Evolutionary conservation across 1,284 basidiomycete species (phyloP).

Genomic region (Clitocybe nebularis): DNA sequence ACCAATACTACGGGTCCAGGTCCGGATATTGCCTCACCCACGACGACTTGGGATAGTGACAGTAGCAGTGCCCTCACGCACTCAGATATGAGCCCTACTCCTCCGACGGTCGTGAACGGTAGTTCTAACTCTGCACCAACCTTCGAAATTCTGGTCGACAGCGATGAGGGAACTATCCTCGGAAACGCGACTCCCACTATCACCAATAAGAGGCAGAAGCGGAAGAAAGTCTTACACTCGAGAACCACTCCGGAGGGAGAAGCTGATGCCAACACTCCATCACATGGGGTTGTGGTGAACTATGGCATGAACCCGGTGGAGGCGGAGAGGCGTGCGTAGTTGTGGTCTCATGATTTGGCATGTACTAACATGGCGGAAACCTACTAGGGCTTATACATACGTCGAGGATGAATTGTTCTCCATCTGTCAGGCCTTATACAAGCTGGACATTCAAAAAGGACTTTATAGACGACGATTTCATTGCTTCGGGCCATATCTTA

Average conservation of each 20-base stretch:
- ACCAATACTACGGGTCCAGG: no score
- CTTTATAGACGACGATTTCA: conserved; percentile 90
- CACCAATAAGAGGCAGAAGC: no score
- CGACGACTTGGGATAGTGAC: no score
- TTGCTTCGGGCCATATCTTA: conserved; percentile 85
- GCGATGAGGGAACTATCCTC: no score
- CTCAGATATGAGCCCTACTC: no score
- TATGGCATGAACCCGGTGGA: neutral
- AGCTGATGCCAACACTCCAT: neutral
- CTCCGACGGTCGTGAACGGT: no score
- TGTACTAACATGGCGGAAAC: neutral
- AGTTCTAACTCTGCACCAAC: no score
- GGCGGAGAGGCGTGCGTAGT: neutral
- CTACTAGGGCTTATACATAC: neutral
- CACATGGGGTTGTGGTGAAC: neutral
- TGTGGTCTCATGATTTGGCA: neutral
- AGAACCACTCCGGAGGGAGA: neutral
- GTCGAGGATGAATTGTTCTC: neutral
- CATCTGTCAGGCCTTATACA: conserved; percentile 61
- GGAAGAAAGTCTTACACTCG: no score
- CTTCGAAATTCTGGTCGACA: no score
- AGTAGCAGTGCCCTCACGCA: no score
- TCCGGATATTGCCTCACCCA: no score
- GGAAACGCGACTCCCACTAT: no score
- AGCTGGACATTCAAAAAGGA: conserved; percentile 92